Evolutionary conservation across 78 protist species (phyloP).

Genomic region (Polysphondylium violaceum): DNA sequence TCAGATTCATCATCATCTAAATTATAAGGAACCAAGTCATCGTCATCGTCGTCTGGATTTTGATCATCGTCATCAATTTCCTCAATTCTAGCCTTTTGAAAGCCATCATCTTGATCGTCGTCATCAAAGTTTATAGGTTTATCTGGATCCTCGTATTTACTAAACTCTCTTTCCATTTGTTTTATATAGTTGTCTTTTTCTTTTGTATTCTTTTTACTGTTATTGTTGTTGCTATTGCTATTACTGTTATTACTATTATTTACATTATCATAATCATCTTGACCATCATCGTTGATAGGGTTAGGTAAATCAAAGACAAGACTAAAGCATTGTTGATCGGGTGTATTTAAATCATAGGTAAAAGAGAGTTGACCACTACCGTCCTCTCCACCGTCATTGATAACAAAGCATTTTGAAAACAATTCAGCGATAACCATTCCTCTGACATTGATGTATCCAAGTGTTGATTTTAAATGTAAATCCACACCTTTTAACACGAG

Average conservation of each 20-base stretch:
- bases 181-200: constrained; percentile 17
- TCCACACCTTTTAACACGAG: constrained; percentile 52
- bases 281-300: not conserved
- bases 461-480: constrained; percentile 44
- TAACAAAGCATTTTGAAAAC: constrained; percentile 39
- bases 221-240: not conserved
- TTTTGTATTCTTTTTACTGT: not conserved
- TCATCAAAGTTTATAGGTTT: constrained; percentile 18
- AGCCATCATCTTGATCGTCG: constrained; percentile 33
- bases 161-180: constrained; percentile 65
- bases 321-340: constrained; percentile 28
- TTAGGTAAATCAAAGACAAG: not conserved
- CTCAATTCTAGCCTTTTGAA: not conserved
- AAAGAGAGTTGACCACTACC: constrained; percentile 1
- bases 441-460: constrained; percentile 20
- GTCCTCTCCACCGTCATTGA: not conserved
- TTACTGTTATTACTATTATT: not conserved
- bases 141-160: constrained; percentile 75
- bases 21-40: constrained; percentile 55
- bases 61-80: constrained; percentile 14
- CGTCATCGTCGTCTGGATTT: not conserved
- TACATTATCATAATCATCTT: not conserved
- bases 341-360: not conserved
- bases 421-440: constrained; percentile 61
- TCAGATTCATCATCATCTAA: constrained; percentile 77